phyloP scores from a whole-genome alignment of 371 early-diverging fungal genomes.

The Mortierella sp. region DNA sequence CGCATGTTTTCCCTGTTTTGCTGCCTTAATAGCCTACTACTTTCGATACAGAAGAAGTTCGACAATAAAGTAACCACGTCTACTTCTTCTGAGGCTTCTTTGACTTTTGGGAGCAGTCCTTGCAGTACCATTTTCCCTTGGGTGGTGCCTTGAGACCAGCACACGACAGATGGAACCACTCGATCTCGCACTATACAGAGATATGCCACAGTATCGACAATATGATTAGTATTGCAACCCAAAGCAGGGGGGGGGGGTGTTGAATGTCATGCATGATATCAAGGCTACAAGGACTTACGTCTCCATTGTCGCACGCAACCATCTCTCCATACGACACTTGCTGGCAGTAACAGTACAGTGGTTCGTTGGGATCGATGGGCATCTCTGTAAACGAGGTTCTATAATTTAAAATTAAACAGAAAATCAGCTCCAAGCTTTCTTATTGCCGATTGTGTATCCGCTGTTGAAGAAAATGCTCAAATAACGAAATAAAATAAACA shows the following conservation, averaged over 20 bases:
- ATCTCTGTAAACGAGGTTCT: conserved; percentile 67
- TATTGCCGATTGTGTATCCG: no score
- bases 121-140: conserved; percentile 95
- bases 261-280: no score
- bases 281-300: conserved; percentile 62
- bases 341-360: conserved; percentile 93
- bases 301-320: conserved; percentile 96
- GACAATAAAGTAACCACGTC: background rate
- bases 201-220: no score
- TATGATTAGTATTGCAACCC: no score
- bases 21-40: no score
- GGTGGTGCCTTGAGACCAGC: conserved; percentile 88
- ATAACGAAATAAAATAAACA: background rate
- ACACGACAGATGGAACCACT: conserved; percentile 97
- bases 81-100: conserved; percentile 69
- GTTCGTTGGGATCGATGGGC: conserved; percentile 95
- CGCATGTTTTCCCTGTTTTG: no score
- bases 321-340: conserved; percentile 97
- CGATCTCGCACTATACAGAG: conserved; percentile 79
- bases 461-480: no score
- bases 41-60: background rate
- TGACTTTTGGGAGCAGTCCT: conserved; percentile 72
- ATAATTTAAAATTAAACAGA: no score
- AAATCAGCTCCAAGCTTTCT: no score
- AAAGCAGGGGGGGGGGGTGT: no score